Evolutionary conservation across 1,284 basidiomycete species (phyloP).

Genomic region (Leccinum solheimii): DNA sequence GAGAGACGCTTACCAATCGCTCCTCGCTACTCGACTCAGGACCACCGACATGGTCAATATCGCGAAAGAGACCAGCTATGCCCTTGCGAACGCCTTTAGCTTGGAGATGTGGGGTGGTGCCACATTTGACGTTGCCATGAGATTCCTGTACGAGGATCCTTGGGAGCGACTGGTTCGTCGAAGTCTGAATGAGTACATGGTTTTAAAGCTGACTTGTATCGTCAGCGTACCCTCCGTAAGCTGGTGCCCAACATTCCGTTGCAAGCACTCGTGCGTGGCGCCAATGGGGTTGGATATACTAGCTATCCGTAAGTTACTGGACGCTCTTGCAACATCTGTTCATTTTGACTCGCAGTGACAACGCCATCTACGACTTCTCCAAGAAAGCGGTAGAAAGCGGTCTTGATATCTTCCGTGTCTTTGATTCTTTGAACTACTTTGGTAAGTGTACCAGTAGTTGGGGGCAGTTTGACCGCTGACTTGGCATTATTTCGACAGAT

Average conservation of each 20-base stretch:
- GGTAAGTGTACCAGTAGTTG: slow-evolving; percentile 51
- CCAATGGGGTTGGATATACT: slow-evolving; percentile 99
- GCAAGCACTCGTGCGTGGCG: slow-evolving; percentile 97
- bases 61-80: slow-evolving; percentile 96
- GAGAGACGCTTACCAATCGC: slow-evolving; percentile 98
- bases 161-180: slow-evolving; percentile 90
- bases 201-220: slow-evolving; percentile 9
- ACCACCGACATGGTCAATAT: slow-evolving; percentile 99
- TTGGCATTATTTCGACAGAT: slow-evolving; percentile 41
- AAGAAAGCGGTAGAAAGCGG: slow-evolving; percentile 99
- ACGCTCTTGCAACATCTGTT: slow-evolving; percentile 5
- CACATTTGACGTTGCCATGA: slow-evolving; percentile 99
- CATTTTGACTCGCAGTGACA: slow-evolving; percentile 64
- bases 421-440: slow-evolving; percentile 98
- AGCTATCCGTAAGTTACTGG: slow-evolving; percentile 84
- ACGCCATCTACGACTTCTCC: slow-evolving; percentile 98
- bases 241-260: slow-evolving; percentile 98
- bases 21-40: slow-evolving; percentile 94
- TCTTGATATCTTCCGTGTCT: slow-evolving; percentile 99
- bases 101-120: slow-evolving; percentile 99
- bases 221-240: slow-evolving; percentile 86
- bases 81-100: slow-evolving; percentile 93
- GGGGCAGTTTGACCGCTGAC: slow-evolving; percentile 11
- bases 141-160: slow-evolving; percentile 99
- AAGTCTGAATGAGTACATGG: not conserved